These are phyloP conservation scores for Pleodorina starrii DNA, from an alignment of 139 green algal genomes.

Conservation along the genomic window DNA sequence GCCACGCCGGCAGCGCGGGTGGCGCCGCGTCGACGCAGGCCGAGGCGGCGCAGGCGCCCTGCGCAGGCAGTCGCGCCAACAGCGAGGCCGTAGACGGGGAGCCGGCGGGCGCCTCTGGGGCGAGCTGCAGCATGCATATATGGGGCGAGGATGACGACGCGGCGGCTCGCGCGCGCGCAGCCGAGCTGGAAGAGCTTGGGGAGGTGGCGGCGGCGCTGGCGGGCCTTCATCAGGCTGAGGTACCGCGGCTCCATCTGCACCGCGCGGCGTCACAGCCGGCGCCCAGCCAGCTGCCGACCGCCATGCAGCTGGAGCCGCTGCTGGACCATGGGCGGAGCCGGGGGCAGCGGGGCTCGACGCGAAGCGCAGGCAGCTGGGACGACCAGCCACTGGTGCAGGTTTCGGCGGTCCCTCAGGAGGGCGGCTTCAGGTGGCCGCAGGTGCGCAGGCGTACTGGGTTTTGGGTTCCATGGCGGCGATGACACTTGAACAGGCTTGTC, in stretches of 20 bases:
- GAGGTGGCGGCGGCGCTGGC: conserved; percentile 46
- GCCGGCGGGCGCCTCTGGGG: not conserved
- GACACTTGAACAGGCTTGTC: too few species aligned
- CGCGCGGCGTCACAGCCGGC: not conserved
- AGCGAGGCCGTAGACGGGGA: not conserved
- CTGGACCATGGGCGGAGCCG: not conserved
- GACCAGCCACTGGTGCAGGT: not conserved
- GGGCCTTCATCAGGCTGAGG: conserved; percentile 14
- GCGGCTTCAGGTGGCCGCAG: conserved; percentile 19
- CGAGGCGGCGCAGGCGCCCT: not conserved
- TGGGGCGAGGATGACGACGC: not conserved
- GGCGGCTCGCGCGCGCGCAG: conserved; percentile 8
- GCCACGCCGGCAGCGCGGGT: not conserved
- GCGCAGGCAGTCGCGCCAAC: not conserved
- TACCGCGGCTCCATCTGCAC: not conserved
- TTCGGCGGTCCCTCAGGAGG: not conserved
- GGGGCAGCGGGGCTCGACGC: too few species aligned
- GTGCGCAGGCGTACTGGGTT: too few species aligned
- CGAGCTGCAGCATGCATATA: not conserved
- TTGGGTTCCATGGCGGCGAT: too few species aligned
- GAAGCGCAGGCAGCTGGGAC: not conserved
- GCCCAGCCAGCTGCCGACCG: not conserved
- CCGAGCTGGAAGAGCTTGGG: conserved; percentile 43
- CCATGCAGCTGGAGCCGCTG: not conserved
- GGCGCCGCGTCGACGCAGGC: not conserved